Conservation (phyloP, 2,329 filamentous ascomycete genomes). For the Fusarium marasasianum region DNA sequence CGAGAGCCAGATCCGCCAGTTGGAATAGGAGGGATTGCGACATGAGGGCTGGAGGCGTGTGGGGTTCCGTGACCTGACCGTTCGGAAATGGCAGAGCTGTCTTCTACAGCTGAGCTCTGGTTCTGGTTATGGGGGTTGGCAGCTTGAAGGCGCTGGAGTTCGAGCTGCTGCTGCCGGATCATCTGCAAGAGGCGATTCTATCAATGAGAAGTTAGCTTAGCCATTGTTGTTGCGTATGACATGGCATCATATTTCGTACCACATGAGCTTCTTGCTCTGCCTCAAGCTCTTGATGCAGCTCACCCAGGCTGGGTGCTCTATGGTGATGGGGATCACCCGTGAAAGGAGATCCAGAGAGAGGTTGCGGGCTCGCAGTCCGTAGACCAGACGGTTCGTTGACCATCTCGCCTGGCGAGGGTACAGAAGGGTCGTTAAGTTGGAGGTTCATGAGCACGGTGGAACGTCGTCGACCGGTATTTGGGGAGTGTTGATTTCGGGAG, state of each 20-base stretch:
- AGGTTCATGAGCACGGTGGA: slow-evolving; percentile 78
- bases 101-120: slow-evolving; percentile 54
- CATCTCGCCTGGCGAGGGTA: slow-evolving; percentile 77
- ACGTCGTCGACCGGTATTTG: slow-evolving; percentile 66
- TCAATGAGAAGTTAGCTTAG: slow-evolving; percentile 27
- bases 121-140: slow-evolving; percentile 48
- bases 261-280: slow-evolving; percentile 83
- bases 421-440: slow-evolving; percentile 74
- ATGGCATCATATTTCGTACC: slow-evolving; percentile 53
- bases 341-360: slow-evolving; percentile 59
- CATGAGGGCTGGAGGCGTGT: slow-evolving; percentile 48
- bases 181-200: slow-evolving; percentile 80
- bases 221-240: not conserved
- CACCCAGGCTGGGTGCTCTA: slow-evolving; percentile 75
- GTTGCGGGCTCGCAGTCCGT: slow-evolving; percentile 54
- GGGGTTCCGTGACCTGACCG: slow-evolving; percentile 53
- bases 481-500: slow-evolving; percentile 53
- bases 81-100: slow-evolving; percentile 58
- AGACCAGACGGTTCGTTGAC: slow-evolving; percentile 54
- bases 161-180: slow-evolving; percentile 79
- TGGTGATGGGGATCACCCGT: slow-evolving; percentile 68
- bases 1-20: slow-evolving; percentile 57
- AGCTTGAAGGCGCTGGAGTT: slow-evolving; percentile 69
- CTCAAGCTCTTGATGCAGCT: slow-evolving; percentile 82
- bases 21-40: slow-evolving; percentile 45